Evolutionary conservation across 495 filamentous ascomycete genomes (phyloP).

Genomic region (Evernia prunastri): DNA sequence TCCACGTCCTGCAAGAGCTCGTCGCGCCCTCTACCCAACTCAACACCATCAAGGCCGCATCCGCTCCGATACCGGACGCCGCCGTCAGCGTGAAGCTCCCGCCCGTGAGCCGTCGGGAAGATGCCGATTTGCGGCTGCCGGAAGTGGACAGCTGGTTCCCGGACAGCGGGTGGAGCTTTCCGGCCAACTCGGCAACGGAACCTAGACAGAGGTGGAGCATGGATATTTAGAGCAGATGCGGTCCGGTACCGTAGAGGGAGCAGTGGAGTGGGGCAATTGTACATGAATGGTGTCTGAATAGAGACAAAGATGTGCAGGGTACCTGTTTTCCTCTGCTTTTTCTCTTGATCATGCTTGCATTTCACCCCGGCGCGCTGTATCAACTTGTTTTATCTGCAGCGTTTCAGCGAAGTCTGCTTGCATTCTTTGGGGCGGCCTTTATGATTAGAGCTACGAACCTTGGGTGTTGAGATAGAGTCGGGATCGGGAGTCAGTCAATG

Average conservation of each 20-base stretch:
- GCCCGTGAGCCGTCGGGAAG: conserved; percentile 15
- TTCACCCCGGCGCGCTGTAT: background rate
- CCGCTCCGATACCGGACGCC: conserved; percentile 8
- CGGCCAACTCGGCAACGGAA: background rate
- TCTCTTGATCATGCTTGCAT: too few relatives aligned
- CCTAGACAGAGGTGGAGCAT: conserved; percentile 23
- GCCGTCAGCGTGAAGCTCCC: conserved; percentile 17
- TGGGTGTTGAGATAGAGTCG: background rate
- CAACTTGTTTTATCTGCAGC: conserved; percentile 3
- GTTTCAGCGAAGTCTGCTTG: conserved; percentile 10
- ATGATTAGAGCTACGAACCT: background rate
- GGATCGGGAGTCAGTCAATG: background rate
- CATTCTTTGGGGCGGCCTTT: background rate
- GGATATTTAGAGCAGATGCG: conserved; percentile 12
- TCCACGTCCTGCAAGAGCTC: conserved; percentile 21
- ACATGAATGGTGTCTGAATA: background rate
- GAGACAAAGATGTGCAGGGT: background rate
- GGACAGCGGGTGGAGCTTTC: conserved; percentile 12
- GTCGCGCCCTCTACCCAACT: conserved; percentile 14
- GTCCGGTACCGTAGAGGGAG: background rate
- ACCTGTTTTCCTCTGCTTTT: too few relatives aligned
- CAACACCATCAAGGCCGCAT: conserved; percentile 6
- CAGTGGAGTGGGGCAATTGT: background rate
- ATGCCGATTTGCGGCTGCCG: conserved; percentile 12
- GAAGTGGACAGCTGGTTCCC: conserved; percentile 18